Base-by-base conservation (phyloP, 2,329 filamentous ascomycete species). In the Aspergillus amoenus region DNA sequence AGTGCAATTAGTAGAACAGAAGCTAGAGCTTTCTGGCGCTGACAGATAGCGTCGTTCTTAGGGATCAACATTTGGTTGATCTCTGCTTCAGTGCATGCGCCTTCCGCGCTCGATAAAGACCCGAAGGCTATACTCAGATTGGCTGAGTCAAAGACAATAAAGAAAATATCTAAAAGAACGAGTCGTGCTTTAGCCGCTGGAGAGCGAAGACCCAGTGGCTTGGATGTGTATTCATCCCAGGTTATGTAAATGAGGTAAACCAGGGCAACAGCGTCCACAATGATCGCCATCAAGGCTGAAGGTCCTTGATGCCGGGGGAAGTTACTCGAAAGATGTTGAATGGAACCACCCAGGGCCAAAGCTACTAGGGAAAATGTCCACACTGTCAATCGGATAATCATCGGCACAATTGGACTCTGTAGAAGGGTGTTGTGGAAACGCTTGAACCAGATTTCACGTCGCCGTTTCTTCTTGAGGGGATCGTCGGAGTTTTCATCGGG, bases 141-240 rank as follows among this genome's bases (percentile, higher is more conserved):
- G 51, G 93, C 92, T 4, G 93, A 92, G 73, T 96, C 93, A 78
- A 99, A 96, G 42, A 97, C 93, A 68, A 99, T 96, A 72, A 99
- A 99, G 68, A 97, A 88, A 3, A 99, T 82, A 75, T 99, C 94
- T 56, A 96, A 84, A 54, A 99, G 85, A 59, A 97, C 90, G 49
- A 99, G 84, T 13, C 90, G 86, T 63, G 96, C 89, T 73, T 99
- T 99, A 48, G 91, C 88, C 56, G 87, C 87, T 9, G 91, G 87
- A 6, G 87, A 88, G 43, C 95, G 89, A 59, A 99, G 79, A 1
- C 94, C 94, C 18, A 99, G 80, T 21, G 95, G 94, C 71, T 95
- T 95, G 30, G 91, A 91, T 5, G 91, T 94, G 76, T 97, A 97
- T 77, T 99, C 94, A 70, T 99, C 94, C 78, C 88, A 96, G 22